Base-by-base conservation (phyloP, 2,329 filamentous ascomycete species). In the Xylaria sp. region DNA sequence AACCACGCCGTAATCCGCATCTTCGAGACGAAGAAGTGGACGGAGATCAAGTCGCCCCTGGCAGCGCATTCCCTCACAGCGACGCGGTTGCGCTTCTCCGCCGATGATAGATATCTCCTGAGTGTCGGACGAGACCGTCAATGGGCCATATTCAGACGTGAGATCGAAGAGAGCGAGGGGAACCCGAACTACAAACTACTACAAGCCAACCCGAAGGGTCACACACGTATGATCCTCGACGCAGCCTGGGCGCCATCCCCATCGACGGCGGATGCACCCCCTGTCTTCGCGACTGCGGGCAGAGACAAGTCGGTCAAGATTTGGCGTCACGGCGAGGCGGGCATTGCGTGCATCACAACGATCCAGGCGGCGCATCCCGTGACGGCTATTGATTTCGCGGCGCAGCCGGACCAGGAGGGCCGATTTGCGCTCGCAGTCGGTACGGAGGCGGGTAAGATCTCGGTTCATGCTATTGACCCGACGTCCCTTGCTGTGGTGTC, bases 1-100 rank as follows among this genome's bases (percentile, higher is more conserved):
- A 94, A 97, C 73, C 94, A 99, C 72, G 94, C 94, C 49, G 92
- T 97, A 46, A 91, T 99, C 68, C 86, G 94, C 18, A 75, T 99
- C 6, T 97, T 96, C 71, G 91, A 96, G 71, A 94, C 92, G 10
- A 82, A 80, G 39, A 83, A 84, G 50, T 99, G 94, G 94, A 88
- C 91, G 16, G 92, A 99, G 75, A 78, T 97, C 48, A 86, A 85
- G 60, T 92, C 93, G 1, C 83, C 93, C 0, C 80, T 99, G 35
- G 82, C 85, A n/a, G 89, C 90, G 1, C 94, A 99, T 75, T 86
- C 89, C 0, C 80, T 97, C 57, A 99, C 94, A 0, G 88, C 92
- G 23, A 93, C 92, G 0, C 82, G 89, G 13, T 78, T 99, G 42
- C 81, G 86, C 7, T 99, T 97, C 76, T 92, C 90, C 0, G 70